These are phyloP conservation scores for Fistulinella prunicolor DNA, from an alignment of 768 basidiomycete species.

Conservation along the genomic window DNA sequence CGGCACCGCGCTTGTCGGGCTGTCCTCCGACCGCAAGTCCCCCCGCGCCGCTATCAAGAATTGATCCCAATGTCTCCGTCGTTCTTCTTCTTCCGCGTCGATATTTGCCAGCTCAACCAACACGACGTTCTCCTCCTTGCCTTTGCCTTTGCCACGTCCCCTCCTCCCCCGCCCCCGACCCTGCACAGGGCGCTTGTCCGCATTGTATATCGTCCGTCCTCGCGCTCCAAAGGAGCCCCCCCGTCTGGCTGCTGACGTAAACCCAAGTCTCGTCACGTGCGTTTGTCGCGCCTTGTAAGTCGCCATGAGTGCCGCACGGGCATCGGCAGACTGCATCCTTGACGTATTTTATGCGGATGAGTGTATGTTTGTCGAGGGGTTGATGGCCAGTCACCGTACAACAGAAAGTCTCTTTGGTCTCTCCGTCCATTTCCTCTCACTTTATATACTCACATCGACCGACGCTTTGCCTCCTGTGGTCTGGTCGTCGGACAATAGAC, in stretches of 20 bases:
- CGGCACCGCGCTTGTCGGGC: not conserved
- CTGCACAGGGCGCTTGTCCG: too few species aligned
- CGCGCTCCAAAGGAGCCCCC: constrained; percentile 13
- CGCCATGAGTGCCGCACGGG: constrained; percentile 31
- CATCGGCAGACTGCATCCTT: constrained; percentile 39
- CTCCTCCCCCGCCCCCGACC: too few species aligned
- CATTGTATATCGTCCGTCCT: constrained; percentile 33
- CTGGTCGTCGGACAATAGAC: constrained; percentile 16
- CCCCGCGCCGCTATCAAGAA: constrained; percentile 9
- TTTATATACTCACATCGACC: constrained; percentile 24
- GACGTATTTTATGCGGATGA: too few species aligned
- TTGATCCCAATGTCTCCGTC: not conserved
- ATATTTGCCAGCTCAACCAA: constrained; percentile 15
- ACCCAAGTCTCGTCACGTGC: not conserved
- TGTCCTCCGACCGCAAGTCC: not conserved
- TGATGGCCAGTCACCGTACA: too few species aligned
- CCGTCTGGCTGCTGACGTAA: not conserved
- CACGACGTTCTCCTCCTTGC: not conserved
- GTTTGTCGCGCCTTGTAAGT: constrained; percentile 25
- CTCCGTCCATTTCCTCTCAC: not conserved
- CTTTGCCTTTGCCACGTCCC: too few species aligned
- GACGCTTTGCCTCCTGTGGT: constrained; percentile 17
- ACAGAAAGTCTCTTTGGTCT: too few species aligned
- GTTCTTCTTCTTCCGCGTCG: constrained; percentile 23
- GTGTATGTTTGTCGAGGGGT: not conserved